Base-by-base conservation (phyloP, 352 stramenopile species). In the Globisporangium cederbergense region DNA sequence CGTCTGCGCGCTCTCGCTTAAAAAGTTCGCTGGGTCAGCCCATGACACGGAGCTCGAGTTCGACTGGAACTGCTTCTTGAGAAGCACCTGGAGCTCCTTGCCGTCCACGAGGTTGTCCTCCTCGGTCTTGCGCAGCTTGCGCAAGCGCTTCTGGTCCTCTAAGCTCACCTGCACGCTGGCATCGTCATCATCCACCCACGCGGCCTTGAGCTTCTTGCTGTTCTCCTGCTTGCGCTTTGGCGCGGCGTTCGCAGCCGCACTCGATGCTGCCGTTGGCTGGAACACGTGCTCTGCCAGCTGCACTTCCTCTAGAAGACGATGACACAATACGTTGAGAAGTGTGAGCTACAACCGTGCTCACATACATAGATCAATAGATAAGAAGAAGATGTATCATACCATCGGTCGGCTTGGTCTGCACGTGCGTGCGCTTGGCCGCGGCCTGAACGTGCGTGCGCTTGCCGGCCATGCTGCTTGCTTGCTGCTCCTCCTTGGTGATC, bases 161-260 rank as follows among this genome's bases (percentile, higher is more conserved):
- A 97, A 68, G 61, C 82, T 88, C 52, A 96, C 80, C 40, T 87
- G 62, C 18, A 96, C 73, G 18, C 81, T 65, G 7, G 76, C 77
- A 62, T 97, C 90, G 59, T 97, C 90, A 8, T 96, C 89, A 72
- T 97, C 90, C 49, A 92, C 77, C 90, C 90, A 97, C 18, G 86
- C 90, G 0, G 83, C 72, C 49, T 87, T 75, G 11, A 85, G 57
- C 28, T 47, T 57, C 16, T 56, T 64, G 32, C 66, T 58, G 36
- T 49, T 57, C 6, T 68, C 50, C n/a, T 73, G 58, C 46, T 81
- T 78, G 53, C 83, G 71, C 66, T 79, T 79, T 49, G 32, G 55
- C 40, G 42, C 52, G 30, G 52, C 52, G 30, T n/a, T 28, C 18
- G 30, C 10, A 16, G 50, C 28, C 51, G 57, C 58, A 30, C 40